Percentiles rank a stretch among this genome's conserved stretches.
Conservation (phyloP, 2,329 filamentous ascomycete species). For the Botryotinia calthae region DNA sequence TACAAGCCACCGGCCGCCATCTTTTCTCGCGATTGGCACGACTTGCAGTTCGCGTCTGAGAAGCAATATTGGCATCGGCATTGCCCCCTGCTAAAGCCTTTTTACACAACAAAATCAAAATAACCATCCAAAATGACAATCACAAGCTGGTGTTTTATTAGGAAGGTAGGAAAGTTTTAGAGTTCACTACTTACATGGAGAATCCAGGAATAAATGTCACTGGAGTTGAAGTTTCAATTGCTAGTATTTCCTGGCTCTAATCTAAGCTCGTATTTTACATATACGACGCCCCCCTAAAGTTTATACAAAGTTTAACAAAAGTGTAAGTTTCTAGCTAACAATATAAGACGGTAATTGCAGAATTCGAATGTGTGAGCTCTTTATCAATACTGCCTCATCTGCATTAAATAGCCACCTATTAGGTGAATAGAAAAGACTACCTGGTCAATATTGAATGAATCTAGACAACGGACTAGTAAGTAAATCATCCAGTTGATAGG, state of each 20-base stretch:
- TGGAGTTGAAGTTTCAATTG: neutral
- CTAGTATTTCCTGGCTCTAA: neutral
- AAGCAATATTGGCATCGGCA: neutral
- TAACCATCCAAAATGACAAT: no score
- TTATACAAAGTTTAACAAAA: neutral
- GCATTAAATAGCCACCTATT: neutral
- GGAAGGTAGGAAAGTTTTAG: no score
- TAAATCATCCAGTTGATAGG: neutral
- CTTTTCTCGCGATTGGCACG: neutral
- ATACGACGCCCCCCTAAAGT: neutral
- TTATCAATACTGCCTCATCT: neutral
- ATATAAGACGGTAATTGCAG: neutral
- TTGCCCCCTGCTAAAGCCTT: neutral
- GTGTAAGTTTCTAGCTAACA: neutral
- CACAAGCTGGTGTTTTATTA: no score
- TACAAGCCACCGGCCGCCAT: constrained; percentile 1
- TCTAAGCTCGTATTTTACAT: neutral
- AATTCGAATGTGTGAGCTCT: neutral
- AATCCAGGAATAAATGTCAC: neutral
- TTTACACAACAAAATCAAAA: neutral
- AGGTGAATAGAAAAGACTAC: neutral
- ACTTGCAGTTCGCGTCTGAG: neutral
- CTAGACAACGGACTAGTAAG: neutral
- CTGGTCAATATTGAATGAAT: neutral
- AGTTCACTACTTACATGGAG: neutral